Conservation (phyloP, 2,329 filamentous ascomycete genomes). For the Periglandula ipomoeae region DNA sequence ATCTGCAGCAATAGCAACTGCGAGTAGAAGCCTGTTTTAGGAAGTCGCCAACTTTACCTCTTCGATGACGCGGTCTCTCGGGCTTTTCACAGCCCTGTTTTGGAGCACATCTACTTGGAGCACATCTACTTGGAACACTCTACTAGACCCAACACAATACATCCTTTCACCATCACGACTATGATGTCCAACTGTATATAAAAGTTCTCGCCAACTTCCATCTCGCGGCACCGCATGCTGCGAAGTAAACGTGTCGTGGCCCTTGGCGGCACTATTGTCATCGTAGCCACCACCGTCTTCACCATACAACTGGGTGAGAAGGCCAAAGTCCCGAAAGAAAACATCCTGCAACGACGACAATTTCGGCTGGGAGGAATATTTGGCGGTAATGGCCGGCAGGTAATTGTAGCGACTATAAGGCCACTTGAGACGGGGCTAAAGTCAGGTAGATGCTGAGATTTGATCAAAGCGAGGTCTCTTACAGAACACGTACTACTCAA, state of each 20-base stretch:
- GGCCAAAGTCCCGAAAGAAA: neutral
- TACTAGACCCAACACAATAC: neutral
- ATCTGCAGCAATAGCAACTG: neutral
- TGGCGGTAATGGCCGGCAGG: slow-evolving; percentile 9
- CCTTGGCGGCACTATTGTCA: neutral
- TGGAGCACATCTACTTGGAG: slow-evolving; percentile 15
- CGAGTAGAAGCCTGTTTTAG: neutral
- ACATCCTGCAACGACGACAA: slow-evolving; percentile 11
- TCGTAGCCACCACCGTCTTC: slow-evolving; percentile 7
- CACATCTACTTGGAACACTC: slow-evolving; percentile 12
- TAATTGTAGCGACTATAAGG: slow-evolving; percentile 1
- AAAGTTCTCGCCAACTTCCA: neutral
- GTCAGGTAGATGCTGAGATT: neutral
- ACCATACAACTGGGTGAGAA: slow-evolving; percentile 2
- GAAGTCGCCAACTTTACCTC: neutral
- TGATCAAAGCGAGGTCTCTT: neutral
- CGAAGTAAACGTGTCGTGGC: neutral
- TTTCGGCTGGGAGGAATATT: slow-evolving; percentile 17
- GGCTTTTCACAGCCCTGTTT: slow-evolving; percentile 7
- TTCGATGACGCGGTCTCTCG: no score
- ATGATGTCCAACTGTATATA: neutral
- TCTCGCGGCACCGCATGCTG: neutral
- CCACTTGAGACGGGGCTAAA: neutral
- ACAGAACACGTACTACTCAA: neutral
- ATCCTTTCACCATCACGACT: slow-evolving; percentile 1